These are phyloP conservation scores for Iris pallida DNA, from an alignment of 116 monocot genomes.

Conservation along the genomic window DNA sequence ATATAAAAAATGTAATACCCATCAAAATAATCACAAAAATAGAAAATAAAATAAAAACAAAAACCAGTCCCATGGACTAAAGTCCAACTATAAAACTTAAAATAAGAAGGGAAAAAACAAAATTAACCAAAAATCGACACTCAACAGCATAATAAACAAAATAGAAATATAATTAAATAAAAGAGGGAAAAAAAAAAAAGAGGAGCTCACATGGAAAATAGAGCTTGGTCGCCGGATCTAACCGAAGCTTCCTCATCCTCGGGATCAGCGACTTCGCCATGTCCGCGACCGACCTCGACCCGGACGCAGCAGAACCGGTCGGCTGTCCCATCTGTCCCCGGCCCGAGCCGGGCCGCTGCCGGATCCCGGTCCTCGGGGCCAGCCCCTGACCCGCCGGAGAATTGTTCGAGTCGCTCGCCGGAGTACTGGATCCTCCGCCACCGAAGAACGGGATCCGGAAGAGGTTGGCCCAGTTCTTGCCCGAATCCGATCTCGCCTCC, in stretches of 20 bases:
- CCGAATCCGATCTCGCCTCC: background rate
- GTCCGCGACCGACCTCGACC: conserved; percentile 24
- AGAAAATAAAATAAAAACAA: no score
- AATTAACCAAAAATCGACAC: no score
- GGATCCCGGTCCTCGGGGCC: background rate
- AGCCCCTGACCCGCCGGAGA: conserved; percentile 5
- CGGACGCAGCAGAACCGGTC: background rate
- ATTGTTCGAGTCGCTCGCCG: background rate
- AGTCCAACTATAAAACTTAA: no score
- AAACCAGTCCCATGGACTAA: no score
- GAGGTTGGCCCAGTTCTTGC: background rate
- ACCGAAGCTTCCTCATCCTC: conserved; percentile 49
- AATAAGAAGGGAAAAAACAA: no score
- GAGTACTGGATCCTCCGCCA: background rate
- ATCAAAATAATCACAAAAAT: no score
- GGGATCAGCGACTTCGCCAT: conserved; percentile 66
- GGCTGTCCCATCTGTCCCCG: conserved; percentile 1
- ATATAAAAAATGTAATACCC: no score
- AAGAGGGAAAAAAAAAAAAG: no score
- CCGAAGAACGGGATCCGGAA: conserved; percentile 8
- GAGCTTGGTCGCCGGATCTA: conserved; percentile 78
- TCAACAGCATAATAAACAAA: no score
- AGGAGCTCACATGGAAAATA: conserved; percentile 81
- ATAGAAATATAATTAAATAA: no score
- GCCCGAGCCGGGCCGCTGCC: conserved; percentile 6